Conservation (phyloP, 106 monocot genomes). For the Chionographis japonica region DNA sequence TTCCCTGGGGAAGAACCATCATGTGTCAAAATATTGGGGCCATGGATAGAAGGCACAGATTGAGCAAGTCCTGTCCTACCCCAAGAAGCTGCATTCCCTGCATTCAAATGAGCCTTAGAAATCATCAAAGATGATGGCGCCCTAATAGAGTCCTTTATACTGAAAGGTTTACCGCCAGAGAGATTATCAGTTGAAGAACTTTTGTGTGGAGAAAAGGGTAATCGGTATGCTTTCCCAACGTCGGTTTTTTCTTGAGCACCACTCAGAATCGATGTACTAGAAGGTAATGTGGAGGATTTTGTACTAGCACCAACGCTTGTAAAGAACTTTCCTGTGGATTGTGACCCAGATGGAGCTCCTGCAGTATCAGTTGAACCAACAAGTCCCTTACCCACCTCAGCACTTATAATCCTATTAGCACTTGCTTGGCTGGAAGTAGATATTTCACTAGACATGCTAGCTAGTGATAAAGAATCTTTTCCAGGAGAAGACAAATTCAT, state of each 20-base stretch:
- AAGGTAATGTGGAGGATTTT: slow-evolving; percentile 20
- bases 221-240: slow-evolving; percentile 6
- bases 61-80: slow-evolving; percentile 16
- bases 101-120: slow-evolving; percentile 14
- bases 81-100: slow-evolving; percentile 3
- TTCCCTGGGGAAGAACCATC: slow-evolving; percentile 14
- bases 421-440: slow-evolving; percentile 9
- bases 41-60: slow-evolving; percentile 11
- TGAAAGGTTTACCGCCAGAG: slow-evolving; percentile 13
- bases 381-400: slow-evolving; percentile 7
- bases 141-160: slow-evolving; percentile 12
- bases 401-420: slow-evolving; percentile 2
- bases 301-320: slow-evolving; percentile 9
- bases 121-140: slow-evolving; percentile 6
- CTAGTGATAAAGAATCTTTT: neutral
- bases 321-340: slow-evolving; percentile 11
- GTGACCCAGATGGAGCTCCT: slow-evolving; percentile 15
- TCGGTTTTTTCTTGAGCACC: slow-evolving; percentile 17
- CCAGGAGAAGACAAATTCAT: slow-evolving; percentile 2
- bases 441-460: slow-evolving; percentile 13
- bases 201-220: slow-evolving; percentile 4
- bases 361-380: slow-evolving; percentile 8
- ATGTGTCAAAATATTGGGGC: slow-evolving; percentile 4
- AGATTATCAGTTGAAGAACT: slow-evolving; percentile 10
- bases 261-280: slow-evolving; percentile 13